A percentile compares a stretch with the other conserved stretches of the same genome.
Conservation (phyloP, 352 stramenopile genomes). For the Stramenopiles sp. region DNA sequence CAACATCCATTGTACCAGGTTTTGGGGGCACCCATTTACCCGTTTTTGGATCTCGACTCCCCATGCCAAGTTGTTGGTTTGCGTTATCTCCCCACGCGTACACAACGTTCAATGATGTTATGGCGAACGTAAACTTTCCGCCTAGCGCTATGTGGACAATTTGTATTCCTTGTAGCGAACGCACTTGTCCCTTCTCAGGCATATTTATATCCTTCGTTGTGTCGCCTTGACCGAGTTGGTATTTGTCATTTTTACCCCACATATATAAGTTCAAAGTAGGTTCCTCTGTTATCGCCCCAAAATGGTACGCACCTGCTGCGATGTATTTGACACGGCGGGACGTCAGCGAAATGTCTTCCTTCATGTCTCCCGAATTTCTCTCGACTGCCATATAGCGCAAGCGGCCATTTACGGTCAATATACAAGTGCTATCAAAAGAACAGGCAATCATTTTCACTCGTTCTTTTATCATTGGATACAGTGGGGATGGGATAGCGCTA, state of each 20-base stretch:
- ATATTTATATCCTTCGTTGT: not conserved
- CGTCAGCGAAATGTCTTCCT: not conserved
- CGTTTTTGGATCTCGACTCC: not conserved
- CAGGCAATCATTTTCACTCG: not conserved
- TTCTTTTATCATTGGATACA: not conserved
- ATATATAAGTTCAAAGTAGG: not conserved
- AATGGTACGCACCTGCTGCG: not conserved
- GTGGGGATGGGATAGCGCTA: not conserved
- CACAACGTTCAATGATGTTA: not conserved
- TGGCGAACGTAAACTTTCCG: not conserved
- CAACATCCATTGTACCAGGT: not conserved
- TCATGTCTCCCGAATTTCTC: not conserved
- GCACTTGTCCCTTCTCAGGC: not conserved
- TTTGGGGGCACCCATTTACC: not conserved
- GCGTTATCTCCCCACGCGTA: not conserved
- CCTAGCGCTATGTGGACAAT: not conserved
- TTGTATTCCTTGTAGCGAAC: not conserved
- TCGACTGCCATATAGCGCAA: not conserved
- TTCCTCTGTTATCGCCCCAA: not conserved
- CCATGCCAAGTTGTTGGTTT: not conserved
- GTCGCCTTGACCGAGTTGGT: not conserved
- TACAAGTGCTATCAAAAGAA: not conserved
- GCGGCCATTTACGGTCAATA: not conserved
- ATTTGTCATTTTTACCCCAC: not conserved
- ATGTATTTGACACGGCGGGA: not conserved